Percentiles rank a stretch among this genome's conserved stretches.
Evolutionary conservation across 257 asterid genomes (phyloP).

Genomic region (Solanum rostratum): DNA sequence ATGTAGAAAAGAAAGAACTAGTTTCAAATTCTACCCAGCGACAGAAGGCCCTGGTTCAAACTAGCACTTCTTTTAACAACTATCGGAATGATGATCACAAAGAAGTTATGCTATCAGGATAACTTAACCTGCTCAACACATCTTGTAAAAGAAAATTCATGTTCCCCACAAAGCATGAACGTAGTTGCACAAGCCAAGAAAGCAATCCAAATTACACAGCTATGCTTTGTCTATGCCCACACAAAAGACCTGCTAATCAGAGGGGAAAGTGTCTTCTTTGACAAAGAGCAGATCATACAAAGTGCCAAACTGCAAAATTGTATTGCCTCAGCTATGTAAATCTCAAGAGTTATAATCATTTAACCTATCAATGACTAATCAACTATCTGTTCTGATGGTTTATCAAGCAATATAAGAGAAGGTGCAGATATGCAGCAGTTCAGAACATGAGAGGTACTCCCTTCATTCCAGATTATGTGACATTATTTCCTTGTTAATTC

Average conservation of each 20-base stretch:
- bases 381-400: not conserved
- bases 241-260: not conserved
- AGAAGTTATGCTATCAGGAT: not conserved
- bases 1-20: not conserved
- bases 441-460: not conserved
- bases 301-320: not conserved
- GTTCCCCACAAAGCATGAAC: not conserved
- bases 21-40: not conserved
- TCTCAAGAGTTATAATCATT: not conserved
- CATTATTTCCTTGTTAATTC: not conserved
- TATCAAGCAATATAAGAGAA: not conserved
- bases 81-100: not conserved
- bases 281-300: not conserved
- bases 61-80: not conserved
- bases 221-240: not conserved
- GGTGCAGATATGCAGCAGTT: not conserved
- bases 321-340: not conserved
- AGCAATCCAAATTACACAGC: not conserved
- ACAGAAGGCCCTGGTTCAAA: not conserved
- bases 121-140: not conserved
- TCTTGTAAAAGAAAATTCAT: not conserved
- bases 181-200: not conserved
- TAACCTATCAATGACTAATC: not conserved
- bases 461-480: not conserved
- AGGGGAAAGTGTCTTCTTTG: not conserved